Evolutionary conservation across 345 rosid species (phyloP), one percentile per base, ranked within the genome.

Genomic region (Syzygium aromaticum): DNA sequence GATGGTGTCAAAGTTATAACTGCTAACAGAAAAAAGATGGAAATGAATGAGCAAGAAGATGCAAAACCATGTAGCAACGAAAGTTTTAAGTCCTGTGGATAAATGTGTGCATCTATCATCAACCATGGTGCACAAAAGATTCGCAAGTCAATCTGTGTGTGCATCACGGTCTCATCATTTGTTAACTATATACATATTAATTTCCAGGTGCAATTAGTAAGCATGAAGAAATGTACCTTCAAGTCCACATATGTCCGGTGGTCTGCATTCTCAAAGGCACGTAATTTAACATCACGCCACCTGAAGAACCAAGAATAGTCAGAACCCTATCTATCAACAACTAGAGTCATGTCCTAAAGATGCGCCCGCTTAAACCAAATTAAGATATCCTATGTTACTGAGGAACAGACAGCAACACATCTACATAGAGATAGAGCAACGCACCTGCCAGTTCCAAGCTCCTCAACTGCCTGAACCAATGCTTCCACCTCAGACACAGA

Each of bases 401-500:
- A 57, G 53, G 73, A 27, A 28, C 54, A 27, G 17, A 21, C 86
- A 57, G 2, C 27, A 38, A 38, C 7, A 73, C 22, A 38, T 38
- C 38, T 38, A 38, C 5, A 73, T 73, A 19, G 49, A 73, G 49
- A 59, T 6, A 73, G 78, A 8, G 14, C 3, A 1, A 19, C 4
- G 8, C 82, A 98, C 99, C 99, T 98, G 91, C 99, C 99, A 28
- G 98, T 96, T 86, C 99, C 98, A 43, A 96, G 91, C 89, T 95
- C 93, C 91, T 98, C 99, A 86, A 98, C 99, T 27, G 99, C 97
- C 4, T 90, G 92, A 82, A 98, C 98, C 77, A 98, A 89, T 86
- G 99, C 97, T 93, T 96, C 99, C 86, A 98, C 99, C 94, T 98
- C 99, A 43, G 93, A 63, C 49, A 98, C 99, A 88, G 98, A 95